Evolutionary conservation across 2,329 filamentous ascomycete species (phyloP), one percentile per base, ranked within the genome.

Genomic region (Boeremia lycopersici): DNA sequence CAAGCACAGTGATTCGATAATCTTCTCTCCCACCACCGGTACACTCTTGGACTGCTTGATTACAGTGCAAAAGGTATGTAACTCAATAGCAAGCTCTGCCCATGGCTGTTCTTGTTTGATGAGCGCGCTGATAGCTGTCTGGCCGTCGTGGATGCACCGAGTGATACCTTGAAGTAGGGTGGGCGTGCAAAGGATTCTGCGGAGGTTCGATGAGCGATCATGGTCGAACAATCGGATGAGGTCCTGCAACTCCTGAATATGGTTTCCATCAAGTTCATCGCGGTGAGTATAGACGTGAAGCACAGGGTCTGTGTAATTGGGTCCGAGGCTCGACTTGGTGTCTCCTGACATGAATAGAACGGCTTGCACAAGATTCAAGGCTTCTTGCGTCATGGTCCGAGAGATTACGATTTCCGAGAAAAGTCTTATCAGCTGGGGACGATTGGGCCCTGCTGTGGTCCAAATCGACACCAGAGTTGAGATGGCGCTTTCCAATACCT

Each of bases 341-440:
- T 23, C 15, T 31, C 13, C 19, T 35, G 29, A 26, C 6, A 70
- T 60, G 29, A 56, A 62, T 5, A 53, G 48, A 1, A 53, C 44
- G 1, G 68, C 68, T 19, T 69, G 58, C 13, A 73, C 53, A 10
- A 72, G 29, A 28, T 67, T 60, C 6, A 73, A 15, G 6, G 44
- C 39, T 34, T 62, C 58, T 23, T 57, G 38, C 2, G 60, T 67
- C 36, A 73, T 62, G 0, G 59, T 62, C 15, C 58, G 49, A 8
- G 43, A 44, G 13, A 68, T 45, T 0, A 51, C 48, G 8, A 70
- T 47, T 9, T 64, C 47, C 36, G 51, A 56, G 41, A 72, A 71
- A 2, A 71, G 53, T 3, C 50, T 39, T 13, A 70, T 57, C 0
- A 59, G 19, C 2, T 13, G 17, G 6, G 25, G 11, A 3, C 48